A percentile compares a stretch with the other conserved stretches of the same genome.
Conservation (phyloP, 305 asterid species). For the Petunia hybrid region DNA sequence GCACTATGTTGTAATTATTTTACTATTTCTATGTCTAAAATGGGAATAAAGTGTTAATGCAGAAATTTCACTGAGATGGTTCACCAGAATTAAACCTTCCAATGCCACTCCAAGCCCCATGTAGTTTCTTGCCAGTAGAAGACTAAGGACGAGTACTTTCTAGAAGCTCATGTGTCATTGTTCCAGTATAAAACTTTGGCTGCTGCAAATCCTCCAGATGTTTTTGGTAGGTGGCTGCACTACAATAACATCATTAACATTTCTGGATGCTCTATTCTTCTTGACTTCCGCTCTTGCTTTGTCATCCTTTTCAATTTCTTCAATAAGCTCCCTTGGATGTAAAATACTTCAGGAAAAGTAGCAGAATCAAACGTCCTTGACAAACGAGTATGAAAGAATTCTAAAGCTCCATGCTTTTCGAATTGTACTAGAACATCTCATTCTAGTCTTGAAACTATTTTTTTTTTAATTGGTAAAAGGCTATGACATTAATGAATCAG, state of each 20-base stretch:
- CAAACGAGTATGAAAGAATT: conserved; percentile 65
- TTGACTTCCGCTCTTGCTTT: conserved; percentile 59
- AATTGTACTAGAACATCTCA: conserved; percentile 72
- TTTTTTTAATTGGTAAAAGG: no score
- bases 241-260: conserved; percentile 34
- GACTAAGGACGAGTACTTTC: conserved; percentile 76
- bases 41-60: conserved; percentile 10
- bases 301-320: conserved; percentile 43
- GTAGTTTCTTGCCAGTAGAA: conserved; percentile 74
- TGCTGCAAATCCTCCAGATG: conserved; percentile 32
- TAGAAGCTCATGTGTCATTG: conserved; percentile 53
- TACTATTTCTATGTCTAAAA: conserved; percentile 20
- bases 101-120: conserved; percentile 81
- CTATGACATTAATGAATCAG: no score
- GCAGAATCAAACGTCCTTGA: conserved; percentile 53
- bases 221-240: conserved; percentile 35
- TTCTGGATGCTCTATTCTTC: conserved; percentile 53
- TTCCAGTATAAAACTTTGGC: conserved; percentile 40
- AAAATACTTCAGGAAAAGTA: conserved; percentile 39
- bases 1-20: background rate
- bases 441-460: conserved; percentile 63
- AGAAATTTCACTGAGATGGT: conserved; percentile 16
- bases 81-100: conserved; percentile 69
- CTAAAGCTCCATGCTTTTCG: conserved; percentile 77
- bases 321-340: conserved; percentile 47